Conservation (phyloP, 768 basidiomycete genomes). For the Pulveroboletus frians region DNA sequence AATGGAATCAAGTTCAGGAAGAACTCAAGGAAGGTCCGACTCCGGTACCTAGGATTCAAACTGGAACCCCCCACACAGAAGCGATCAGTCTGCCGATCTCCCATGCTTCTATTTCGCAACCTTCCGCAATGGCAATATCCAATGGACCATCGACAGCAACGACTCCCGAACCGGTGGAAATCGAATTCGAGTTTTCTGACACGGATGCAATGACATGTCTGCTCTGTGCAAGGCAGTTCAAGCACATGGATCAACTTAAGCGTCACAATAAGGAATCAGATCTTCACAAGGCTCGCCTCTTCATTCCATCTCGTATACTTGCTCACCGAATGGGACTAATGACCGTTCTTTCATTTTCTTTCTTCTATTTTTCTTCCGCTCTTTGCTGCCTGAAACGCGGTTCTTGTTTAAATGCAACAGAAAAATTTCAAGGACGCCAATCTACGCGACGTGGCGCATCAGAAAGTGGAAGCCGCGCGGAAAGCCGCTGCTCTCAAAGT, state of each 20-base stretch:
- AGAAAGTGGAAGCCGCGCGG: conserved; percentile 51
- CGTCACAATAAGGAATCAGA: conserved; percentile 93
- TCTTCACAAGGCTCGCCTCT: conserved; percentile 79
- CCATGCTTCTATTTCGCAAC: conserved; percentile 9
- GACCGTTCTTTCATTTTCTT: conserved; percentile 19
- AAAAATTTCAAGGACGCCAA: conserved; percentile 77
- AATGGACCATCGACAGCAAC: conserved; percentile 28
- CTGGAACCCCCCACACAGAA: conserved; percentile 8
- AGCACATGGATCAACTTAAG: conserved; percentile 74
- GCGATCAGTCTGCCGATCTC: not conserved
- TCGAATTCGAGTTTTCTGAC: conserved; percentile 83
- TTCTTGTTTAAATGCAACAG: conserved; percentile 39
- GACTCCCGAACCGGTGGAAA: conserved; percentile 41
- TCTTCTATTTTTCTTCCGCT: not conserved
- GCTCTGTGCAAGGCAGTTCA: conserved; percentile 92
- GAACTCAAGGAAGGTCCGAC: conserved; percentile 57
- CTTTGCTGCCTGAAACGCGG: conserved; percentile 1
- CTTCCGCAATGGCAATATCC: conserved; percentile 8
- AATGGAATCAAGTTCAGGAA: conserved; percentile 96
- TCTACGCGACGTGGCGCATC: conserved; percentile 67
- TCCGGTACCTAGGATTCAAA: conserved; percentile 18
- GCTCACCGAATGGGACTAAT: conserved; percentile 28
- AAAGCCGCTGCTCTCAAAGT: conserved; percentile 29
- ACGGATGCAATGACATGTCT: conserved; percentile 70
- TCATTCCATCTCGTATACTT: conserved; percentile 31